Evolutionary conservation across 129 eudicot genomes (phyloP), one percentile per base, ranked within the genome.

Genomic region (Heracleum sosnowskyi): DNA sequence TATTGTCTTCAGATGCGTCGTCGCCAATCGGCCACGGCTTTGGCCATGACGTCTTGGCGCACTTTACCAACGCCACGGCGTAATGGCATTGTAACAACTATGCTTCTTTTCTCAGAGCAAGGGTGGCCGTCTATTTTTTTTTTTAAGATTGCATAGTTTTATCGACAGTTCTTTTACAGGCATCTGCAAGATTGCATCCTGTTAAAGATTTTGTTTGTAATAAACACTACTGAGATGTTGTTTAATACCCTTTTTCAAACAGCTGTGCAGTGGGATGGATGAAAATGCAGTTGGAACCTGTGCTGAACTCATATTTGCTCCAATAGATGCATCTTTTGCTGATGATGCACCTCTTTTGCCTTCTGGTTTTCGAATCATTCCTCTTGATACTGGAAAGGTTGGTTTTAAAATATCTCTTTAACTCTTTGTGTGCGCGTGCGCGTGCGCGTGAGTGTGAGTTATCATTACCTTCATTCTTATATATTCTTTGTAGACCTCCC

Each of bases 271-370:
- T 51, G 99, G 99, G 77, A 92, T 92, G 68, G 99, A 95, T 64
- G 99, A 95, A 81, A 95, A 92, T 76, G 95, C 97, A 18, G 87
- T 90, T 34, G 97, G 99, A 11, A 89, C 91, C 31, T 90, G 96
- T 16, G 92, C 99, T 7, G 97, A 95, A 82, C 97, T 95, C 74
- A 82, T 92, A 15, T 95, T 95, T 86, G 99, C 99, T 46, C 97
- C 99, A 17, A 95, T 95, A 22, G 99, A 95, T 74, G 96, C 96
- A 62, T 95, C 99, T 68, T 95, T 95, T 79, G 84, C 97, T 16
- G 99, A 95, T 44, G 97, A 95, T 82, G 99, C 99, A 2, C 99
- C 97, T 29, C 92, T 95, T 55, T 86, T 95, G 80, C 97, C 99
- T 7, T 95, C 97, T 9, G 99, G 99, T 57, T 95, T 95, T 73